Base-by-base conservation (phyloP, 805 yeast genomes). In the Metschnikowia similis region DNA sequence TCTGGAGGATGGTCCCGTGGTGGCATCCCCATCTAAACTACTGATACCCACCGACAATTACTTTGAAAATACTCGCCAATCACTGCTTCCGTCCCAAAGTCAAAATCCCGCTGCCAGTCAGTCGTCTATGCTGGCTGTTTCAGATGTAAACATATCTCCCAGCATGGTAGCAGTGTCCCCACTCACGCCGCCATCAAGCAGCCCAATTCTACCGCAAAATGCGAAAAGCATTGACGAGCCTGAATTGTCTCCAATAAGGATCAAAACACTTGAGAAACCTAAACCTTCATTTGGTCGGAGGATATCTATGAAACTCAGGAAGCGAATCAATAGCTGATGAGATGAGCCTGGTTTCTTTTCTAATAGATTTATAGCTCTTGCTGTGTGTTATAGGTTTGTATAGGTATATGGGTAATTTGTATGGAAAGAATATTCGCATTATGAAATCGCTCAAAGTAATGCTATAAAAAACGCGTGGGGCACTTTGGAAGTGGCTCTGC, bases 281-380 rank as follows among this genome's bases (percentile, higher is more conserved):
- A 43, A 35, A 28, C 39, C 27, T 7, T 52, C 52, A n/a, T 31
- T 52, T 41, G 44, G 50, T 8, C 40, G 55, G 26, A 35, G 55
- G 21, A 38, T 52, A 26, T 52, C 55, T 7, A 13, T 43, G 32
- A 45, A 52, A 49, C 39, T 49, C 34, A 31, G 35, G 8, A 35
- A 43, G 41, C 43, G 36, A 32, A 38, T 16, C n/a, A 35, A 7
- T 8, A 32, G 28, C 17, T 39, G 34, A 39, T 11, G 10, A n/a
- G 10, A 8, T 9, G 11, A 35, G 17, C 13, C 11, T 35, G 37
- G 11, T 8, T 16, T 14, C 37, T 14, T 35, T 35, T 9, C 21
- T 21, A 21, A 21, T 21, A 4, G 21, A 21, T 21, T 4, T 21
- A 21, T 21, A 21, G 21, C 21, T 21, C 21, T 21, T 21, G 21